A percentile compares a stretch with the other conserved stretches of the same genome.
These are phyloP conservation scores for Dryadomyces quercus-mongolicae DNA, from an alignment of 2,329 filamentous ascomycete species.

Conservation along the genomic window DNA sequence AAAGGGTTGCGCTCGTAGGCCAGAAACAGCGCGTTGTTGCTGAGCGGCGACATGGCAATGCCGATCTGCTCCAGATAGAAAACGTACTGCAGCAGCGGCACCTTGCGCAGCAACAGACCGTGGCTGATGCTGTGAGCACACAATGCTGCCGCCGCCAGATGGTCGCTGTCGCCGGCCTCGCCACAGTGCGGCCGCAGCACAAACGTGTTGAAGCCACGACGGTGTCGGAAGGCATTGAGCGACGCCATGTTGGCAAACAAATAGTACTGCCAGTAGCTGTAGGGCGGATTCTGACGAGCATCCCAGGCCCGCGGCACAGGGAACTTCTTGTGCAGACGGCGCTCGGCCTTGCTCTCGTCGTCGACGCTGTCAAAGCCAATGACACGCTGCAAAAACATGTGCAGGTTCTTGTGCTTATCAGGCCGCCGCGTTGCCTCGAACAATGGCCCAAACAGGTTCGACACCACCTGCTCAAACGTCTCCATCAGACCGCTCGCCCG, in stretches of 20 bases:
- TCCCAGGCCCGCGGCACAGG: conserved; percentile 82
- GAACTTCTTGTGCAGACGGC: conserved; percentile 90
- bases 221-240: conserved; percentile 81
- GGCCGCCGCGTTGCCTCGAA: conserved; percentile 92
- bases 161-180: conserved; percentile 93
- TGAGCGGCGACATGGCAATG: conserved; percentile 97
- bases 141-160: conserved; percentile 79
- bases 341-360: conserved; percentile 93
- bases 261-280: conserved; percentile 99
- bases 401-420: conserved; percentile 76
- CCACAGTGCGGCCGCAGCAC: conserved; percentile 87
- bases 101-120: conserved; percentile 82
- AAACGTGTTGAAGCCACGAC: conserved; percentile 92
- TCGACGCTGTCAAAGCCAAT: conserved; percentile 97
- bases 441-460: conserved; percentile 84
- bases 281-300: conserved; percentile 90
- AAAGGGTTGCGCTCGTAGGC: conserved; percentile 97
- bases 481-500: conserved; percentile 79
- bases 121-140: conserved; percentile 97
- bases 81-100: conserved; percentile 87
- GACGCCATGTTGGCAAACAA: conserved; percentile 89
- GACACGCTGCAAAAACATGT: conserved; percentile 87
- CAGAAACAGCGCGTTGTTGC: conserved; percentile 93
- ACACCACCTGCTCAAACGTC: conserved; percentile 79
- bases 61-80: conserved; percentile 98